Percentiles rank a stretch among this genome's conserved stretches.
Conservation (phyloP, 768 basidiomycete genomes). For the Xerocomellus dryophilus region DNA sequence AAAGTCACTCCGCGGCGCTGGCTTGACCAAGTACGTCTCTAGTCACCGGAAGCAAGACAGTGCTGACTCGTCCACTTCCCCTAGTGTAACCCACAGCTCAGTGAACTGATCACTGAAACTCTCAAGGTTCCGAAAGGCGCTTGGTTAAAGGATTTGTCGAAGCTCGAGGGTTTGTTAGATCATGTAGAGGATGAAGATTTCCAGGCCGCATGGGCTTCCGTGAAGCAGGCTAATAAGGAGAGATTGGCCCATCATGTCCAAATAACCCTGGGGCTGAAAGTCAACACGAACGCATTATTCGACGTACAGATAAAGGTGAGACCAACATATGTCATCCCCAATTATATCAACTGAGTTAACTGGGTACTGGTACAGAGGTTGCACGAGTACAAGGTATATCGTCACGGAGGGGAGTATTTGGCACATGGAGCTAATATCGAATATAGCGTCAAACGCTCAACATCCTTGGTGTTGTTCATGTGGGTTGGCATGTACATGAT, state of each 20-base stretch:
- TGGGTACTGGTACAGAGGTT: conserved; percentile 52
- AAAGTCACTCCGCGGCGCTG: conserved; percentile 89
- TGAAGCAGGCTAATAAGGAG: conserved; percentile 91
- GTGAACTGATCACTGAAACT: conserved; percentile 78
- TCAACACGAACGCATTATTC: conserved; percentile 79
- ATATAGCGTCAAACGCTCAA: conserved; percentile 87
- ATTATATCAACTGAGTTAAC: neutral
- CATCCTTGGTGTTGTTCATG: conserved; percentile 86
- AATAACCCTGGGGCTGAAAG: conserved; percentile 60
- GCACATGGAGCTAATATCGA: neutral
- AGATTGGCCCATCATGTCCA: conserved; percentile 77
- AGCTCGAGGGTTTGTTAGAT: conserved; percentile 74
- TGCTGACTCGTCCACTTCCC: conserved; percentile 5
- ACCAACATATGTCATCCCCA: neutral
- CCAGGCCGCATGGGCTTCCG: conserved; percentile 74
- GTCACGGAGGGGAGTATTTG: neutral
- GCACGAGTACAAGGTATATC: conserved; percentile 83
- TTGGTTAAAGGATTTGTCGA: conserved; percentile 83
- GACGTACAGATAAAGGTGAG: conserved; percentile 86
- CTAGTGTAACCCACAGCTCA: conserved; percentile 86
- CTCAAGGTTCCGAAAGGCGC: conserved; percentile 68
- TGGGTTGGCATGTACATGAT: conserved; percentile 34
- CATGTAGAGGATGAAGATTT: conserved; percentile 72
- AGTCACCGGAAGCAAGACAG: neutral
- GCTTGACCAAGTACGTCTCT: conserved; percentile 65